phyloP scores from a whole-genome alignment of 2,329 filamentous ascomycete genomes.

The Chaetoscypha palmicola region DNA sequence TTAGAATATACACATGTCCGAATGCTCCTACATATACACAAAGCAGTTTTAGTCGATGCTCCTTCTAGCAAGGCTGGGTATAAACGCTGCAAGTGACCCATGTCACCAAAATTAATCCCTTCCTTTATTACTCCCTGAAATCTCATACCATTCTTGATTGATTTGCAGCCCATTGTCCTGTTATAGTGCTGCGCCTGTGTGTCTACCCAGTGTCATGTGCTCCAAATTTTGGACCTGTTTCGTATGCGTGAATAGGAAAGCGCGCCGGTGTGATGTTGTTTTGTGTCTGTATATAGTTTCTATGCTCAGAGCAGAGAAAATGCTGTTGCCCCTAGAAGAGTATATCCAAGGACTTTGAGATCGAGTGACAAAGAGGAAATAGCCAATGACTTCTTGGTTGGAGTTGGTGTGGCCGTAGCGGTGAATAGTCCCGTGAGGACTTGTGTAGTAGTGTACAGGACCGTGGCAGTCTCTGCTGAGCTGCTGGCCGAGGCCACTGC shows the following conservation, averaged over 20 bases:
- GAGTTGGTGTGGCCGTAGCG: conserved; percentile 28
- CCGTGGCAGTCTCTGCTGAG: conserved; percentile 15
- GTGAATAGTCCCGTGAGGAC: conserved; percentile 30
- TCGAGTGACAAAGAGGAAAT: conserved; percentile 1
- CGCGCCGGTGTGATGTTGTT: too few relatives aligned
- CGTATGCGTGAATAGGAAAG: too few relatives aligned
- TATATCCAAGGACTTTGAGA: neutral
- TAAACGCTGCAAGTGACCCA: too few relatives aligned
- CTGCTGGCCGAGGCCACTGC: conserved; percentile 8
- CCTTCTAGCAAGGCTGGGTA: too few relatives aligned
- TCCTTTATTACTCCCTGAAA: neutral
- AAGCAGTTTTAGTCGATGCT: too few relatives aligned
- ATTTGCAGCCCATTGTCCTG: too few relatives aligned
- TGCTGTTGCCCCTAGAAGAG: neutral
- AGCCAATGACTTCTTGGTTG: conserved; percentile 20
- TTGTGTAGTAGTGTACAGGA: conserved; percentile 25
- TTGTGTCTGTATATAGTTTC: neutral
- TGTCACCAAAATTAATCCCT: too few relatives aligned
- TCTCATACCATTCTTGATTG: neutral
- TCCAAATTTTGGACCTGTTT: too few relatives aligned
- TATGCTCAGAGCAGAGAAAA: conserved; percentile 1
- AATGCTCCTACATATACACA: too few relatives aligned
- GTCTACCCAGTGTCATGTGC: too few relatives aligned
- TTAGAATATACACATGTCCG: too few relatives aligned
- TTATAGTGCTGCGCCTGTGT: too few relatives aligned